phyloP scores from a whole-genome alignment of 2,329 filamentous ascomycete species.

The Cadophora luteo-olivacea region DNA sequence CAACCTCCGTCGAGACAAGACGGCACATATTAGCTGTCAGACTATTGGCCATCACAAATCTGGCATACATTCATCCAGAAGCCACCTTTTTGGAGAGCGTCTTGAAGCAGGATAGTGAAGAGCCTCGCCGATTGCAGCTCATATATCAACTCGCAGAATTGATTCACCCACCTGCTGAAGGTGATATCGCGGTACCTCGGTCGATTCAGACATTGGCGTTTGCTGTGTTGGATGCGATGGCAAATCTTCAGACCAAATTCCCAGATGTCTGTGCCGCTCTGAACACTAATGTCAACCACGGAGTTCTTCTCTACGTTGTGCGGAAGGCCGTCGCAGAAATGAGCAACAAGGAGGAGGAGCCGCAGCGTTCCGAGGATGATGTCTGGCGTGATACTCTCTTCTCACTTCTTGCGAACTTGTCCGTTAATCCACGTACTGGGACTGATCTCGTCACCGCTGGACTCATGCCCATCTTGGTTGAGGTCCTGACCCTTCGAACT shows the following conservation, averaged over 20 bases:
- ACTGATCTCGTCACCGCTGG: slow-evolving; percentile 88
- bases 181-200: slow-evolving; percentile 70
- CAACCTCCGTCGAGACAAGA: slow-evolving; percentile 67
- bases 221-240: slow-evolving; percentile 82
- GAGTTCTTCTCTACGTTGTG: slow-evolving; percentile 90
- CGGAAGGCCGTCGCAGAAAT: slow-evolving; percentile 89
- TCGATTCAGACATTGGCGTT: slow-evolving; percentile 85
- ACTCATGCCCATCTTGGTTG: slow-evolving; percentile 86
- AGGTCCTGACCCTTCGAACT: slow-evolving; percentile 85
- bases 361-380: slow-evolving; percentile 72
- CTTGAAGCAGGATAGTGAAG: slow-evolving; percentile 85
- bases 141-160: slow-evolving; percentile 92
- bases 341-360: slow-evolving; percentile 64
- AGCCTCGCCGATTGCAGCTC: slow-evolving; percentile 86
- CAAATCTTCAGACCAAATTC: slow-evolving; percentile 78
- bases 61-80: slow-evolving; percentile 89
- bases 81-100: slow-evolving; percentile 84
- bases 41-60: slow-evolving; percentile 85
- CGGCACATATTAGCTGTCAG: slow-evolving; percentile 82
- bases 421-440: slow-evolving; percentile 75
- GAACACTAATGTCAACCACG: slow-evolving; percentile 95
- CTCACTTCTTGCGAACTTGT: slow-evolving; percentile 82
- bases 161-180: slow-evolving; percentile 80
- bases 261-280: slow-evolving; percentile 88
- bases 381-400: slow-evolving; percentile 93